A percentile compares a stretch with the other conserved stretches of the same genome.
phyloP scores from a whole-genome alignment of 352 stramenopile genomes.

The Hyaloperonospora arabidopsidis region DNA sequence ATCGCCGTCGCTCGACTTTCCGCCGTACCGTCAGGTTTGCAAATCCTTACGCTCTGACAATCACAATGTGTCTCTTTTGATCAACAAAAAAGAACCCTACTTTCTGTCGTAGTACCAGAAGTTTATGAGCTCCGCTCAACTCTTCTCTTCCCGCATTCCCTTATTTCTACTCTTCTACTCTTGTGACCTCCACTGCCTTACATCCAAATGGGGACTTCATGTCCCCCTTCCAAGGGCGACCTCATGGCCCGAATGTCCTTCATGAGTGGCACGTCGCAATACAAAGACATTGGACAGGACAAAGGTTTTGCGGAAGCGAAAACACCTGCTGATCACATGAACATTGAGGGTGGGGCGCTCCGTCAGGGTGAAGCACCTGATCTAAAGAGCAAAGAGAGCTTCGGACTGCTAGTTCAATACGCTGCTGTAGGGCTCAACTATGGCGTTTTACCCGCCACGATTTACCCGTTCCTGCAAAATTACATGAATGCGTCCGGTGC shows the following conservation, averaged over 20 bases:
- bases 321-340: constrained; percentile 15
- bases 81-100: too few relatives aligned
- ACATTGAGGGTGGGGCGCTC: constrained; percentile 37
- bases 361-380: constrained; percentile 29
- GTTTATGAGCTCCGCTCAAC: too few relatives aligned
- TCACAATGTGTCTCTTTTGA: too few relatives aligned
- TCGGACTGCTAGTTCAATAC: constrained; percentile 45
- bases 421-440: constrained; percentile 43
- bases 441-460: constrained; percentile 32
- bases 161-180: background rate
- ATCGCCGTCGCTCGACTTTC: too few relatives aligned
- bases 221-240: background rate
- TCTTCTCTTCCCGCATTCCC: background rate
- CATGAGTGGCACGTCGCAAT: constrained; percentile 20
- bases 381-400: constrained; percentile 32
- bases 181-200: background rate
- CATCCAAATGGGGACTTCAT: background rate
- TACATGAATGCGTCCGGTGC: constrained; percentile 27
- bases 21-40: too few relatives aligned
- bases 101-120: too few relatives aligned
- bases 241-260: constrained; percentile 25
- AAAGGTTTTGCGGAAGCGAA: constrained; percentile 18
- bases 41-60: too few relatives aligned
- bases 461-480: constrained; percentile 30
- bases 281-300: constrained; percentile 17